These are phyloP conservation scores for Kwoniella botswanensis DNA, from an alignment of 768 basidiomycete species.

Conservation along the genomic window DNA sequence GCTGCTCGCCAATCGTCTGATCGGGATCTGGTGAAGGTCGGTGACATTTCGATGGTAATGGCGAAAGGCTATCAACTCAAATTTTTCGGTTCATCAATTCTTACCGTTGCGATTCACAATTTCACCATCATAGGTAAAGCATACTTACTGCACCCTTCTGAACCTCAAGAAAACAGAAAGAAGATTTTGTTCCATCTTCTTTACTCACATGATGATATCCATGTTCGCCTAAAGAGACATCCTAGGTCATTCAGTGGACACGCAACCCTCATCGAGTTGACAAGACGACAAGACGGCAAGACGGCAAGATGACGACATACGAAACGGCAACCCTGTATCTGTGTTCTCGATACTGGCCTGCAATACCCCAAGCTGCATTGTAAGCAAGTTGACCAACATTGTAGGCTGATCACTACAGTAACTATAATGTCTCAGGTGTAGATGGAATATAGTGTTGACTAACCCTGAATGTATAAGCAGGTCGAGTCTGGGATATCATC, in stretches of 20 bases:
- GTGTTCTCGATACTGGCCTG: neutral
- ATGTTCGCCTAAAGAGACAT: neutral
- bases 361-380: neutral
- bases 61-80: neutral
- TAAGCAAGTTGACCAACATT: neutral
- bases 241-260: no score
- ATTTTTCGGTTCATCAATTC: no score
- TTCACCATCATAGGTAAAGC: no score
- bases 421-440: neutral
- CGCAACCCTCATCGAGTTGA: neutral
- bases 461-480: neutral
- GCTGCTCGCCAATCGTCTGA: neutral
- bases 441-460: neutral
- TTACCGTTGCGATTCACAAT: no score
- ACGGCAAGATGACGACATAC: neutral
- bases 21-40: neutral
- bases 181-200: neutral
- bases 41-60: neutral
- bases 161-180: neutral
- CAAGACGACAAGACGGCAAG: neutral
- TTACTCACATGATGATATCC: neutral
- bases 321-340: neutral
- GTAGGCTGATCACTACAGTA: neutral
- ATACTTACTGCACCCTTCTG: neutral
- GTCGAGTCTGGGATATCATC: neutral